Conservation (phyloP, 371 early-diverging fungal genomes). For the Saksenaea vasiformis region DNA sequence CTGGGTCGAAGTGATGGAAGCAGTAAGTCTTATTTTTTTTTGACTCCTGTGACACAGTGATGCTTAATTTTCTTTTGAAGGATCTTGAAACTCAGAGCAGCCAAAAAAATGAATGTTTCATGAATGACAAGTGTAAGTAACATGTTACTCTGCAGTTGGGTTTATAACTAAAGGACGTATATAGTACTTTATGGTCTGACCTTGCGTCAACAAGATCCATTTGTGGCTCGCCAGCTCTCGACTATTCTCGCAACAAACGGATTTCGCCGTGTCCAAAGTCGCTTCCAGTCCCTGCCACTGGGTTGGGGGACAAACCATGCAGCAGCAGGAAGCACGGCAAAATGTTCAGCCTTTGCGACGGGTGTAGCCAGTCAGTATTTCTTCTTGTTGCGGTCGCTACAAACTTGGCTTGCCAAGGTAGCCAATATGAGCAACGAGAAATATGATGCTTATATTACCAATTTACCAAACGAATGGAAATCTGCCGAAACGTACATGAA, state of each 20-base stretch:
- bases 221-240: constrained; percentile 43
- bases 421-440: constrained; percentile 32
- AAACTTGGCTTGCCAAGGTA: constrained; percentile 38
- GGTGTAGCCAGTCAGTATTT: constrained; percentile 37
- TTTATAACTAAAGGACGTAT: not conserved
- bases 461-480: constrained; percentile 42
- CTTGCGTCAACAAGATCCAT: constrained; percentile 50
- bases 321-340: constrained; percentile 15
- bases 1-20: constrained; percentile 48
- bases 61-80: constrained; percentile 6
- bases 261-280: constrained; percentile 37
- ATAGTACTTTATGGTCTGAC: constrained; percentile 38
- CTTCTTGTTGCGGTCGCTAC: constrained; percentile 34
- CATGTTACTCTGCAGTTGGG: not conserved
- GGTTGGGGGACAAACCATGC: constrained; percentile 40
- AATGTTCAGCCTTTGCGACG: constrained; percentile 7
- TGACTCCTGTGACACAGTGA: not conserved
- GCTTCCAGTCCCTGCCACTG: constrained; percentile 37
- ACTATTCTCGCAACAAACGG: constrained; percentile 43
- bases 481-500: constrained; percentile 39
- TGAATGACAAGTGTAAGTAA: constrained; percentile 49
- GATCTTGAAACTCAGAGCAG: constrained; percentile 48
- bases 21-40: constrained; percentile 34
- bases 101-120: constrained; percentile 24
- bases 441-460: constrained; percentile 30